Percentiles rank a stretch among this genome's conserved stretches.
Evolutionary conservation across 306 rosid genomes (phyloP).

Genomic region (Prunus mume): DNA sequence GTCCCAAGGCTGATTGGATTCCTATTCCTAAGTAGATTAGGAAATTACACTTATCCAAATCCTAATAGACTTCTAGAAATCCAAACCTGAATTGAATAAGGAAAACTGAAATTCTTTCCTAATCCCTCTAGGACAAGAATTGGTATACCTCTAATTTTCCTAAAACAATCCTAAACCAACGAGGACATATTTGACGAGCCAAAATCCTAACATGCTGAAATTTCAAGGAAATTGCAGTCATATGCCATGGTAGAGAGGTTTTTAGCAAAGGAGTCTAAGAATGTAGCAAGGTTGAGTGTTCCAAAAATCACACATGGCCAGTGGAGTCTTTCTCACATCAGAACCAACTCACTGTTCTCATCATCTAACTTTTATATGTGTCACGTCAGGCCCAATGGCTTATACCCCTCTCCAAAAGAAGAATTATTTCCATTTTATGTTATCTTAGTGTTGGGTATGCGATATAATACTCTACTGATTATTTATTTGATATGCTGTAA

Average conservation of each 20-base stretch:
- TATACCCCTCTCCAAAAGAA: neutral
- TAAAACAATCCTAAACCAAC: too few species aligned
- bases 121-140: too few species aligned
- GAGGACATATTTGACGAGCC: too few species aligned
- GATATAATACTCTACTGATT: neutral
- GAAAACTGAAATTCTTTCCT: too few species aligned
- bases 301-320: neutral
- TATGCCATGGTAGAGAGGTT: neutral
- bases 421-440: neutral
- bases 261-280: neutral
- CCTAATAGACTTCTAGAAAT: too few species aligned
- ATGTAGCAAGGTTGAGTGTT: neutral
- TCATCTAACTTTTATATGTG: neutral
- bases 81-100: too few species aligned
- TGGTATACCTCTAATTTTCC: too few species aligned
- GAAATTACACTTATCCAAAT: too few species aligned
- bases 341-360: neutral
- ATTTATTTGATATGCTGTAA: conserved; percentile 20
- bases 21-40: too few species aligned
- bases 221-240: neutral
- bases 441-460: conserved; percentile 3
- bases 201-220: too few species aligned
- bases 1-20: too few species aligned
- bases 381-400: neutral
- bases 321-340: neutral